Evolutionary conservation across 2,329 filamentous ascomycete species (phyloP), one percentile per base, ranked within the genome.

Genomic region (Fusarium sp.): DNA sequence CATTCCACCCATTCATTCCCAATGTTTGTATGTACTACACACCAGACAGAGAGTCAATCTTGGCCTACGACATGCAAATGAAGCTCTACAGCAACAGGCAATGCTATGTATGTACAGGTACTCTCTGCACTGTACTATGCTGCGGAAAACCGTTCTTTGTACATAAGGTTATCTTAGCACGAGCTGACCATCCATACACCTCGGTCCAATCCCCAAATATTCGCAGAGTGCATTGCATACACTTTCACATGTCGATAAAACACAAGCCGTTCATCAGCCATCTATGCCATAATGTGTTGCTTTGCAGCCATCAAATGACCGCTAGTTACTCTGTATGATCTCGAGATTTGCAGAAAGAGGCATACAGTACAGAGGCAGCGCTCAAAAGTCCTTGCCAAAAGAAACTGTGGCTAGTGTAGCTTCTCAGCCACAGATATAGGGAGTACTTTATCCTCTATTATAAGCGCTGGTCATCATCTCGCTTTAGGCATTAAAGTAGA

Each of bases 101-200:
- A 30, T 30, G 9, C 30, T 8, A 30, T 38, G n/a, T 15, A 49
- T 45, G 49, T 38, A 52, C 41, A 56, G 30, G 65, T 69, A 57
- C 66, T 18, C 34, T 61, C 44, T 44, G 34, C 8, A 7, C 18
- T 37, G 18, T 20, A 42, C 30, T 42, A 16, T 31, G n/a, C 20
- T 54, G 16, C 37, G 58, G 44, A 57, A 51, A 13, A 20, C 42
- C 34, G 41, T 57, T 55, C 61, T 46, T 38, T 52, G 23, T 34
- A 63, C 66, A 46, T 62, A 70, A 69, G 65, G 62, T 70, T 69
- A 69, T 69, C 66, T 69, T 70, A 69, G 66, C 66, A 69, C 66
- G 31, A 61, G 57, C 28, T 34, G 57, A n/a, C 23, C 28, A 34
- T 59, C 51, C 42, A 37, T 18, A 51, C 47, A 40, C 66, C 66